Base-by-base conservation (phyloP, 1,284 basidiomycete species). In the Chiua sp. region DNA sequence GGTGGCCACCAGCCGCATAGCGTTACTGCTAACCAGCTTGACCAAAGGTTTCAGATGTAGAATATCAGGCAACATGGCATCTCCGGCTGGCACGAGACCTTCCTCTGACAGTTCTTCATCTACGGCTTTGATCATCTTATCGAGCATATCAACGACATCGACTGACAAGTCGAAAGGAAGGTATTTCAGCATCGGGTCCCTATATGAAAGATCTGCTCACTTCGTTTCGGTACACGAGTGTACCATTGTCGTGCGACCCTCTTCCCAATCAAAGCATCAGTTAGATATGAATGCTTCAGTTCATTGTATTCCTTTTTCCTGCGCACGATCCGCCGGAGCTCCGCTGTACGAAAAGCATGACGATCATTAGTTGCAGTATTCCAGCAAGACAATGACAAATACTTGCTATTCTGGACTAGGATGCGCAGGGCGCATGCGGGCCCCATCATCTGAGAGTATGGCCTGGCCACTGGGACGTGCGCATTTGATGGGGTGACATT, bases 101-200 rank as follows among this genome's bases (percentile, higher is more conserved):
- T 72, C 67, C 46, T 65, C 62, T 2, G 50, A 63, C 8, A 68
- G 22, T n/a, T 69, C 69, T 23, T 51, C 65, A 74, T n/a, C n/a
- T n/a, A n/a, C n/a, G n/a, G n/a, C n/a, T n/a, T n/a, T n/a, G n/a
- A n/a, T n/a, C n/a, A n/a, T 59, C 47, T 68, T 73, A 26, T 71
- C 67, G 1, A 74, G 54, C 59, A 62, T 64, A 4, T 51, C 37
- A 7, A 59, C 44, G 35, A 71, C 60, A 22, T 71, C 65, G 5
- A 46, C 72, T 71, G 20, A 23, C 30, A 37, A 22, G 20, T 15
- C 7, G 37, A 37, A 28, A 42, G 20, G 26, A 30, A n/a, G n/a
- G n/a, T 20, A 18, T 30, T 4, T 55, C 20, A 65, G 32, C n/a
- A 22, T 15, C 39, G 11, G 7, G 18, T 32, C 13, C 5, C 1